Evolutionary conservation across 768 basidiomycete genomes (phyloP), one percentile per base, ranked within the genome.

Genomic region (Cystobasidium onofrii): DNA sequence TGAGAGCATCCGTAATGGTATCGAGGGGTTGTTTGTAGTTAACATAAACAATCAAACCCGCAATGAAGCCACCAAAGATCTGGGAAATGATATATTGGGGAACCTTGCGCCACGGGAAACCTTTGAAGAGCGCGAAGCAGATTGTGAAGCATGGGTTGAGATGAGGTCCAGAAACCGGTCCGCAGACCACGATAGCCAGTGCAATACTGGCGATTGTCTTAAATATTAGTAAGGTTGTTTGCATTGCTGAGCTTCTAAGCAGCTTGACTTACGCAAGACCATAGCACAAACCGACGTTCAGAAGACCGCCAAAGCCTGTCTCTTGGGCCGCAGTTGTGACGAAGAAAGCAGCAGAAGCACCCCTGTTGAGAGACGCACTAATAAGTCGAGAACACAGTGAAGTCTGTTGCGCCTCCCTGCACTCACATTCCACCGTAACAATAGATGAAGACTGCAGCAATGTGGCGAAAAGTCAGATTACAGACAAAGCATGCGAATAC

Each of bases 71-170:
- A 3, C 88, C 89, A 2, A 88, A 75, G 74, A 88, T 83, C 78
- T 90, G 89, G 0, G 87, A 85, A 15, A 85, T 50, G 73, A 89
- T 87, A 77, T 88, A 89, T 80, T 88, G 88, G 0, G 90, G 90
- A 0, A 90, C 90, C 79, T 91, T 91, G 76, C 84, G 84, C 88
- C 89, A 89, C 0, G 90, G 89, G 81, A 92, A 91, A 57, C 84
- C 84, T 75, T 90, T 86, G 80, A 87, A 87, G 1, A 86, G 83
- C 2, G 88, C 89, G 55, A 90, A 78, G 17, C 86, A 84, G 63
- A 92, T 80, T 20, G 90, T 92, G 29, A 91, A 84, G 17, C 85
- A 84, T 1, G 89, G 90, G 67, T 84, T 87, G 79, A 89, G 86
- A 77, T 89, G 88, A 25, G 87, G 76, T 36, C 77, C 77, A 54